Percentiles rank a stretch among this genome's conserved stretches.
Conservation (phyloP, 108 stramenopile species). For the Nitzschia sp. region DNA sequence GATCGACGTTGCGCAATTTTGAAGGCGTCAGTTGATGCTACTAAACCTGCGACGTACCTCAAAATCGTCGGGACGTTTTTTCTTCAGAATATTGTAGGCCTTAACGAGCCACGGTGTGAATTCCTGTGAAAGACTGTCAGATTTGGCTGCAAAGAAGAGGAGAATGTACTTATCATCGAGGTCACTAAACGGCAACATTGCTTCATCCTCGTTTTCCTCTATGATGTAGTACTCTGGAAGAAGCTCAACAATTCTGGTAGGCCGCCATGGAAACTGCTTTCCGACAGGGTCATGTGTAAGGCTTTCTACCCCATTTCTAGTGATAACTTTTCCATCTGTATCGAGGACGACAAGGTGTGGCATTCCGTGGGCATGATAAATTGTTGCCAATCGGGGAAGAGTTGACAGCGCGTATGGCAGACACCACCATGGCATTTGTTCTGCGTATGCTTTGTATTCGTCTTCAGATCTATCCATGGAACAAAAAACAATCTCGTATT, state of each 20-base stretch:
- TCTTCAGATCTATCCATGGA: conserved; percentile 56
- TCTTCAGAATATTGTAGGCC: conserved; percentile 63
- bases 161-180: conserved; percentile 57
- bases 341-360: conserved; percentile 59
- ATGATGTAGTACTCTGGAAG: conserved; percentile 37
- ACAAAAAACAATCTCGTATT: conserved; percentile 76
- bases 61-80: conserved; percentile 55
- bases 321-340: conserved; percentile 44
- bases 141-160: conserved; percentile 51
- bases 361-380: conserved; percentile 45
- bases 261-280: conserved; percentile 61
- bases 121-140: conserved; percentile 53
- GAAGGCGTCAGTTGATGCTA: too few relatives aligned
- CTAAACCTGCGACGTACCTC: too few relatives aligned
- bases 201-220: conserved; percentile 6
- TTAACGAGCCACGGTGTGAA: conserved; percentile 66
- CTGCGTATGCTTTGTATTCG: conserved; percentile 55
- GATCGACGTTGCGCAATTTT: conserved; percentile 1
- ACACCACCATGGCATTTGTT: conserved; percentile 73
- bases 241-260: conserved; percentile 48
- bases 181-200: conserved; percentile 20
- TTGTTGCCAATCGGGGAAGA: conserved; percentile 28
- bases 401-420: conserved; percentile 41
- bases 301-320: conserved; percentile 43
- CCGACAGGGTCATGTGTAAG: conserved; percentile 47